Conservation (phyloP, 331 rosid species). For the Spiraea crenata region DNA sequence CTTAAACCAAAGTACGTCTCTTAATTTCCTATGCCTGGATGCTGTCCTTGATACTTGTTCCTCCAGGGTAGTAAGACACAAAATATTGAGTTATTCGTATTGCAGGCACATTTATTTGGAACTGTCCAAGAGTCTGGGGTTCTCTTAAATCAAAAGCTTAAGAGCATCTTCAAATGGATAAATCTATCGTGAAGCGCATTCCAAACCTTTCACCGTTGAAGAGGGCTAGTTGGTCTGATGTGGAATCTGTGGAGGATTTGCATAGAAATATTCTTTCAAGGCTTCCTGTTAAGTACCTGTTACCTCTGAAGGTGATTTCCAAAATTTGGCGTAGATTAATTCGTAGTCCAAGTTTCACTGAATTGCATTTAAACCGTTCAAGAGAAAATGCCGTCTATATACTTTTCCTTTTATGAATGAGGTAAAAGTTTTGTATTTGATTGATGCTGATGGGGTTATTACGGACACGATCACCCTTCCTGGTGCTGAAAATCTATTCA, state of each 20-base stretch:
- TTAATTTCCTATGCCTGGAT: neutral
- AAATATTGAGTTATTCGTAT: neutral
- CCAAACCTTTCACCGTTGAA: neutral
- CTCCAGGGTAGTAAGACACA: neutral
- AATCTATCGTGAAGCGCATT: neutral
- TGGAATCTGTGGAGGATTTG: conserved; percentile 20
- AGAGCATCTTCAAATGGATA: conserved; percentile 6
- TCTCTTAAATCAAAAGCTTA: conserved; percentile 12
- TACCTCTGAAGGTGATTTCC: conserved; percentile 21
- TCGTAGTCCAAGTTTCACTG: conserved; percentile 8
- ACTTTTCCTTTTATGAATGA: conserved; percentile 22
- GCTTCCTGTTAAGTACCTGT: conserved; percentile 24
- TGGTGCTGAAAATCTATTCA: conserved; percentile 13
- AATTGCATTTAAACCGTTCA: conserved; percentile 23
- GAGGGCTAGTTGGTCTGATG: conserved; percentile 10
- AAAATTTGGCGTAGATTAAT: conserved; percentile 16
- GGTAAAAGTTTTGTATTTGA: conserved; percentile 11
- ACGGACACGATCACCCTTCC: conserved; percentile 17
- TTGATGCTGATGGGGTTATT: conserved; percentile 13
- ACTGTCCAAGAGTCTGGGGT: conserved; percentile 8
- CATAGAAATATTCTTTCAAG: conserved; percentile 16
- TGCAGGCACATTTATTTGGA: conserved; percentile 12
- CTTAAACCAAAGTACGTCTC: neutral
- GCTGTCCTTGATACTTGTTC: neutral
- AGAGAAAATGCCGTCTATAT: conserved; percentile 14